A percentile compares a stretch with the other conserved stretches of the same genome.
Evolutionary conservation across 2,329 filamentous ascomycete genomes (phyloP).

Genomic region (Fusarium virguliforme): DNA sequence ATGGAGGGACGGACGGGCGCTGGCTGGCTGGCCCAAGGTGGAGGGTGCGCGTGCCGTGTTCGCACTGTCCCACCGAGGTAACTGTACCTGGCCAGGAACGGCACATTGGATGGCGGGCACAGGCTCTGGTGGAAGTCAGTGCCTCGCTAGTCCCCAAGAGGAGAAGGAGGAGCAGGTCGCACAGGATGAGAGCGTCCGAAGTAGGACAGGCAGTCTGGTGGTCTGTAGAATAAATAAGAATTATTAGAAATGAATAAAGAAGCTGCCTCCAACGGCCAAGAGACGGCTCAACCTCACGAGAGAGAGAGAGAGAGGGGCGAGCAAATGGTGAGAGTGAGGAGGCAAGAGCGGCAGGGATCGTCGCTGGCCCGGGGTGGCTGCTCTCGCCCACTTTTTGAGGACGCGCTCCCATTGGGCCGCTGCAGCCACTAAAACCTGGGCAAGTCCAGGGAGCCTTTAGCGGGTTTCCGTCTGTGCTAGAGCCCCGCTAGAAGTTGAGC

Average conservation of each 20-base stretch:
- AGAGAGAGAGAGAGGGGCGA: constrained; percentile 39
- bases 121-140: constrained; percentile 30
- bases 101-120: constrained; percentile 8
- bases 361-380: not conserved
- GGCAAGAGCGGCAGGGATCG: constrained; percentile 38
- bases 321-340: constrained; percentile 39
- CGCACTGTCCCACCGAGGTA: constrained; percentile 37
- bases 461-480: constrained; percentile 27
- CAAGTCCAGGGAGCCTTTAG: constrained; percentile 33
- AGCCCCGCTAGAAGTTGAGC: constrained; percentile 14
- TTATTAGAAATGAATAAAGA: not conserved
- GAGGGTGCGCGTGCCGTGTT: constrained; percentile 6
- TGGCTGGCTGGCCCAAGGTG: constrained; percentile 20
- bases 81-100: constrained; percentile 24
- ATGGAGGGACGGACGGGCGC: constrained; percentile 10
- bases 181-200: not conserved
- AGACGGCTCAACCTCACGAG: constrained; percentile 5
- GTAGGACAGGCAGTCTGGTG: not conserved
- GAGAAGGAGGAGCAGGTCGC: constrained; percentile 9
- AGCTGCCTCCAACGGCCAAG: constrained; percentile 6
- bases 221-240: not conserved
- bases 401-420: constrained; percentile 24
- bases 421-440: constrained; percentile 44
- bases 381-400: constrained; percentile 22
- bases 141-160: constrained; percentile 25